Percentiles rank a stretch among this genome's conserved stretches.
Conservation (phyloP, 139 green algal species). For the Ostreobium quekettii region DNA sequence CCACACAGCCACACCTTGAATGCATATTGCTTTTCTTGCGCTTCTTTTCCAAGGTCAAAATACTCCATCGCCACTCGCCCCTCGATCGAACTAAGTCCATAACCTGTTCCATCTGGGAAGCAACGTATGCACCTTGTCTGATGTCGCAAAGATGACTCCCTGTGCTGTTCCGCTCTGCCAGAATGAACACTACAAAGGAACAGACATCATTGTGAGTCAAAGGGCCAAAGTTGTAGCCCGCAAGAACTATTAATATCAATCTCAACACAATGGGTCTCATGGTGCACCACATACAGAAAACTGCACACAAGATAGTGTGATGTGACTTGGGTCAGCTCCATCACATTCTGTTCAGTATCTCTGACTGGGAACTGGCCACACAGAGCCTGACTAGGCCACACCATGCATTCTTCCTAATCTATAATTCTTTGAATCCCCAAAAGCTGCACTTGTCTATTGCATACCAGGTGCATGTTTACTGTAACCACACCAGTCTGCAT, state of each 20-base stretch:
- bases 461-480: not conserved
- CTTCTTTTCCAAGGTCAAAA: slow-evolving; percentile 44
- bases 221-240: too few relatives aligned
- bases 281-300: too few relatives aligned
- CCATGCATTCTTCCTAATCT: too few relatives aligned
- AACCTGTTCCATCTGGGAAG: slow-evolving; percentile 62
- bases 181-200: slow-evolving; percentile 21
- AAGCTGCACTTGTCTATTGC: too few relatives aligned
- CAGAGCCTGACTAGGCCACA: too few relatives aligned
- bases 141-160: slow-evolving; percentile 70
- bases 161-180: slow-evolving; percentile 46
- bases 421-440: too few relatives aligned
- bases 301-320: too few relatives aligned
- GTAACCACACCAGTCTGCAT: not conserved
- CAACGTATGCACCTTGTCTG: slow-evolving; percentile 75
- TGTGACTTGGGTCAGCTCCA: too few relatives aligned
- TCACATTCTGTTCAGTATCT: too few relatives aligned
- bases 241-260: too few relatives aligned
- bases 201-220: not conserved
- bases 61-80: slow-evolving; percentile 83
- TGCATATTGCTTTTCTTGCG: slow-evolving; percentile 69
- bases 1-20: slow-evolving; percentile 58
- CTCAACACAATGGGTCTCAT: too few relatives aligned
- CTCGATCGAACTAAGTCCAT: slow-evolving; percentile 72
- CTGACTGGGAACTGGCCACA: too few relatives aligned